These are phyloP conservation scores for Picea abies DNA, from an alignment of 83 land plant genomes.

Conservation along the genomic window DNA sequence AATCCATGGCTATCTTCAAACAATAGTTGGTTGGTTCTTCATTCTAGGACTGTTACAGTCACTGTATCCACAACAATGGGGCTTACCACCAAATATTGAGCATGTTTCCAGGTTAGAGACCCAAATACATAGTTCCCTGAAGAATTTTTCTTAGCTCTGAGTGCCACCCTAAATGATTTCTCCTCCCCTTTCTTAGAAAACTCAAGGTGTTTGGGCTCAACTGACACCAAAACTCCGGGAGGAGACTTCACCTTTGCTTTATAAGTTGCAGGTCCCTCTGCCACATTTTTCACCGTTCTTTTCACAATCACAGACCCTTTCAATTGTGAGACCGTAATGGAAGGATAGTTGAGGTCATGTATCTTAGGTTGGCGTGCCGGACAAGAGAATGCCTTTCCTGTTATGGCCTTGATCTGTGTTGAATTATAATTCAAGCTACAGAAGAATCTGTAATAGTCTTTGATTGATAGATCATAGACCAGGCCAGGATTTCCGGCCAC, in stretches of 20 bases:
- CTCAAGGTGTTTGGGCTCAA: conserved; percentile 23
- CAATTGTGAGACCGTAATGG: conserved; percentile 32
- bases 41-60: background rate
- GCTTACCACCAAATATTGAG: conserved; percentile 24
- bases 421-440: conserved; percentile 36
- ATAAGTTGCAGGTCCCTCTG: conserved; percentile 26
- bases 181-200: conserved; percentile 31
- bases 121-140: conserved; percentile 20
- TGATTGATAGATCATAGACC: conserved; percentile 29
- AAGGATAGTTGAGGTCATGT: conserved; percentile 14
- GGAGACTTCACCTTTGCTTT: conserved; percentile 14
- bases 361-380: conserved; percentile 32
- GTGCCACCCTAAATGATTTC: conserved; percentile 24
- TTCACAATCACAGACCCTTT: background rate
- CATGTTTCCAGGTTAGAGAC: conserved; percentile 25
- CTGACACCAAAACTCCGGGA: conserved; percentile 17
- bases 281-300: conserved; percentile 32
- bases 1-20: no score
- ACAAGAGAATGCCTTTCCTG: conserved; percentile 19
- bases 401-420: conserved; percentile 11
- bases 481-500: conserved; percentile 42
- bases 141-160: background rate
- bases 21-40: no score
- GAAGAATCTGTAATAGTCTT: conserved; percentile 45
- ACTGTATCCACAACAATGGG: conserved; percentile 27